These are phyloP conservation scores for Geranium incanum DNA, from an alignment of 441 rosid species.

Conservation along the genomic window DNA sequence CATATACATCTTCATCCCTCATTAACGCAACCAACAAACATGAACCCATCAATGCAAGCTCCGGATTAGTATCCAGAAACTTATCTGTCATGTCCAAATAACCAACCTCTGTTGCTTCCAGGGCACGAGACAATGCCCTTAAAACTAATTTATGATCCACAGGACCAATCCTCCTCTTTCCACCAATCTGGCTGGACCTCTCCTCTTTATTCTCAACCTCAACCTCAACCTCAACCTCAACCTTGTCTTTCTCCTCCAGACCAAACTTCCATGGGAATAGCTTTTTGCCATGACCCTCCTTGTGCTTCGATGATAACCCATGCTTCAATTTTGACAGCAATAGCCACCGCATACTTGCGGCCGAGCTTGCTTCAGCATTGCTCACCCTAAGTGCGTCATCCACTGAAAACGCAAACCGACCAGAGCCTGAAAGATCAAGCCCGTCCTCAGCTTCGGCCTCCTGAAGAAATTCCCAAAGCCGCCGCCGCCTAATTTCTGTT, in stretches of 20 bases:
- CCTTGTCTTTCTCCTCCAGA: conserved; percentile 48
- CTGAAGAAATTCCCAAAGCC: conserved; percentile 78
- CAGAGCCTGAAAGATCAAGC: conserved; percentile 89
- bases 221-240: conserved; percentile 23
- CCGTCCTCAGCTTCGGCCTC: conserved; percentile 79
- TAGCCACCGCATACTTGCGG: conserved; percentile 71
- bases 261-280: conserved; percentile 75
- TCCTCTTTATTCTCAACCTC: too few species aligned
- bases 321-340: conserved; percentile 74
- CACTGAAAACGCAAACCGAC: conserved; percentile 79
- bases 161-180: too few species aligned
- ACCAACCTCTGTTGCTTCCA: conserved; percentile 71
- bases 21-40: conserved; percentile 77
- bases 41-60: conserved; percentile 95
- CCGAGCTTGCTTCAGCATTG: conserved; percentile 40
- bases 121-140: conserved; percentile 74
- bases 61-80: conserved; percentile 77
- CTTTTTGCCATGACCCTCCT: conserved; percentile 42
- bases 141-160: too few species aligned
- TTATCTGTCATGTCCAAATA: conserved; percentile 91
- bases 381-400: conserved; percentile 72
- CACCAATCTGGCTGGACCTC: too few species aligned
- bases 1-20: conserved; percentile 32
- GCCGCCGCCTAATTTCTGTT: conserved; percentile 43
- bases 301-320: conserved; percentile 56